These are phyloP conservation scores for Didymella segeticola DNA, from an alignment of 2,329 filamentous ascomycete species.

Conservation along the genomic window DNA sequence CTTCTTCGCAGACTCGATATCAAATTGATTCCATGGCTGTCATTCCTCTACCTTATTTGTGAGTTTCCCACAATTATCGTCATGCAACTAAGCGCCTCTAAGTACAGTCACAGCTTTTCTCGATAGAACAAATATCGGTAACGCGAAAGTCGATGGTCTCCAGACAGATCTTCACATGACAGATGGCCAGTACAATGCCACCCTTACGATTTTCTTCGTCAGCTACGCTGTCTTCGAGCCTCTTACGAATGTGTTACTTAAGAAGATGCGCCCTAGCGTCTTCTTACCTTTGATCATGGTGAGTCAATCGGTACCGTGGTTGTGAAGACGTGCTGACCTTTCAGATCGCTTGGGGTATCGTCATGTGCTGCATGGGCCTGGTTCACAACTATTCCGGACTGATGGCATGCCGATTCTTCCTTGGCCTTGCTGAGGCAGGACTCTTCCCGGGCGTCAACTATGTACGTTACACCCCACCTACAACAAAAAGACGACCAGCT, in stretches of 20 bases:
- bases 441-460: slow-evolving; percentile 72
- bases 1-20: slow-evolving; percentile 68
- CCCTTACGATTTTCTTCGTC: slow-evolving; percentile 84
- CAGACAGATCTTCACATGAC: slow-evolving; percentile 67
- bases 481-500: background rate
- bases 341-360: slow-evolving; percentile 62
- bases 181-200: slow-evolving; percentile 72
- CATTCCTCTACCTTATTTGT: slow-evolving; percentile 74
- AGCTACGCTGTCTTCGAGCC: slow-evolving; percentile 83
- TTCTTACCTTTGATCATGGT: slow-evolving; percentile 86
- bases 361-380: slow-evolving; percentile 74
- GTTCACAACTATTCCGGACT: slow-evolving; percentile 68
- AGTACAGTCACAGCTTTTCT: slow-evolving; percentile 59
- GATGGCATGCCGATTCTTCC: slow-evolving; percentile 69
- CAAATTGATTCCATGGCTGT: slow-evolving; percentile 70
- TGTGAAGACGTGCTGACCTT: background rate
- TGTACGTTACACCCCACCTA: slow-evolving; percentile 5
- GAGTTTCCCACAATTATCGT: background rate
- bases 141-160: slow-evolving; percentile 67
- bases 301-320: slow-evolving; percentile 5
- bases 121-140: slow-evolving; percentile 77
- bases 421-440: slow-evolving; percentile 76
- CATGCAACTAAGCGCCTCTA: too few species aligned
- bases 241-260: slow-evolving; percentile 80
- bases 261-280: slow-evolving; percentile 74